Evolutionary conservation across 768 basidiomycete species (phyloP), one percentile per base, ranked within the genome.

Genomic region (Boletus edulis): DNA sequence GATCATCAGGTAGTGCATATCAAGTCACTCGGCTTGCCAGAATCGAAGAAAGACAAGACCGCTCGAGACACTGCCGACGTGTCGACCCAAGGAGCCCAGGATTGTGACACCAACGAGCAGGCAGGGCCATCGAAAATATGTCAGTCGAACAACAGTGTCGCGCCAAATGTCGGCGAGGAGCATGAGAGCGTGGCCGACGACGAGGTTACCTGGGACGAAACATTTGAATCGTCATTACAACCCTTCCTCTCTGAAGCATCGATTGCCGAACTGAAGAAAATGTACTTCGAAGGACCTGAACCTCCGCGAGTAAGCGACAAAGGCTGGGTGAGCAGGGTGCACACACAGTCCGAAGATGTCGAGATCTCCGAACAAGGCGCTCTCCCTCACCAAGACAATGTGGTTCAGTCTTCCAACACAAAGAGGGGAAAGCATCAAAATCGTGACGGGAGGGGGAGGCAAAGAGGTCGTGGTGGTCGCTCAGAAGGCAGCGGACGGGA

Each of bases 211-310:
- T 92, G 91, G 91, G 82, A 84, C 20, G 81, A 85, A 43, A 71
- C 73, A 39, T 85, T 85, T 65, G 78, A 76, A 43, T 68, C 76
- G 4, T 73, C 75, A 29, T 77, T 97, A 11, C 66, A 79, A 9
- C 72, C 83, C 1, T 89, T 85, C 72, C 77, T 97, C 27, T 80
- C 88, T 4, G 76, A 79, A 51, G 77, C 79, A 18, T 78, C 78
- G 6, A 80, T 94, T 32, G 64, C 69, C 24, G 74, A 83, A 37
- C 70, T 98, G 38, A 92, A 87, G 67, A 73, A 79, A 39, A 83
- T 97, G 69, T 89, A 80, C 56, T 74, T 92, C 18, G 87, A 96
- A 72, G 94, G 95, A 1, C 84, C 85, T 6, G 85, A 87, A 55
- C 86, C 89, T 35, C 89, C 90, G 0, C 77, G 84, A 55, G 76